Percentiles rank a stretch among this genome's conserved stretches.
Evolutionary conservation across 179 eudicot species (phyloP).

Genomic region (Gypsophila paniculata): DNA sequence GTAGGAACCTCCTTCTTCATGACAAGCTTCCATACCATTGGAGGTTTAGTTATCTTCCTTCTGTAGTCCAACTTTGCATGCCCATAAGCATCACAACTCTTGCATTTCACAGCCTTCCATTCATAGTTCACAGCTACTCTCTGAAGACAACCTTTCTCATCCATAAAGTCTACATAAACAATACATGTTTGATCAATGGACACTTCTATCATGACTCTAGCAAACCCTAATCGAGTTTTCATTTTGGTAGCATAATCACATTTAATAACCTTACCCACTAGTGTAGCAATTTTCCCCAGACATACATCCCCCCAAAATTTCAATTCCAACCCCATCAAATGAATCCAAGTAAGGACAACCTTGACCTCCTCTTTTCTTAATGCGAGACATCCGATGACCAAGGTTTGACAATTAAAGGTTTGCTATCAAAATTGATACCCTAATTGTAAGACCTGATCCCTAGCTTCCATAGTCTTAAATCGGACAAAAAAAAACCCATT

Average conservation of each 20-base stretch:
- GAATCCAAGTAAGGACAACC: not conserved
- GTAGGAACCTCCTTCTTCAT: no score
- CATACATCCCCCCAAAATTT: not conserved
- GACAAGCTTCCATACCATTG: no score
- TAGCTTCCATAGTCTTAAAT: not conserved
- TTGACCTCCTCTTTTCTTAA: not conserved
- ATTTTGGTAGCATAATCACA: not conserved
- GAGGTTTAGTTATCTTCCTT: no score
- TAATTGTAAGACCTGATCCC: not conserved
- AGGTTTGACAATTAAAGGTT: not conserved
- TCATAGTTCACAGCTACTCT: not conserved
- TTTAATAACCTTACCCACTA: not conserved
- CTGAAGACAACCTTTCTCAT: not conserved
- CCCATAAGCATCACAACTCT: no score
- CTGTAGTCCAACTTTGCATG: no score
- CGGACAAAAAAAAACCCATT: not conserved
- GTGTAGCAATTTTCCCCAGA: not conserved
- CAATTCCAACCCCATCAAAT: not conserved
- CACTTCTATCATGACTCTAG: not conserved
- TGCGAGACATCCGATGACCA: not conserved
- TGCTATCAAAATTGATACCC: not conserved
- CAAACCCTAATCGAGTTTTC: not conserved
- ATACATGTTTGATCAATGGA: not conserved
- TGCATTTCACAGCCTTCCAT: no score
- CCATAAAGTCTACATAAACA: not conserved